Percentiles rank a stretch among this genome's conserved stretches.
Evolutionary conservation across 2,329 filamentous ascomycete species (phyloP).

Genomic region (Cladosporium sp.): DNA sequence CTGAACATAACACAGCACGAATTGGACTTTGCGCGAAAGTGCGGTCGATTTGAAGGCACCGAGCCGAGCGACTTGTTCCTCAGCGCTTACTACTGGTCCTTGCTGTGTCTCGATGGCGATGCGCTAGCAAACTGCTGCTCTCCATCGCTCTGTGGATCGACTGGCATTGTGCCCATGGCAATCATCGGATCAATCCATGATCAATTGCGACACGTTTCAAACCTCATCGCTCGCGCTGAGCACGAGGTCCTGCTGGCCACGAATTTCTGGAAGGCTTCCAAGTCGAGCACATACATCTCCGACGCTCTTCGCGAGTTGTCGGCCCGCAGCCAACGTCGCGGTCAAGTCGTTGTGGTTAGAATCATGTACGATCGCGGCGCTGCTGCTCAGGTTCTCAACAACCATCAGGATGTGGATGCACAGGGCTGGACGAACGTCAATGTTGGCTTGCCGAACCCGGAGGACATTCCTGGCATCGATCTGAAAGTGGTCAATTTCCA

Average conservation of each 20-base stretch:
- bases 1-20: constrained; percentile 16
- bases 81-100: constrained; percentile 64
- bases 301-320: constrained; percentile 70
- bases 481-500: constrained; percentile 74
- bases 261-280: constrained; percentile 72
- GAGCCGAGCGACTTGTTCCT: constrained; percentile 68
- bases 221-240: constrained; percentile 71
- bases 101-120: constrained; percentile 57
- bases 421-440: constrained; percentile 56
- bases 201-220: constrained; percentile 71
- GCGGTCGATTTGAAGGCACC: constrained; percentile 66
- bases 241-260: constrained; percentile 73
- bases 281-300: constrained; percentile 66
- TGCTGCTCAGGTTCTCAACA: constrained; percentile 62
- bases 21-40: constrained; percentile 56
- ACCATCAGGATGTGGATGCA: constrained; percentile 61
- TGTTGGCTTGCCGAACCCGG: constrained; percentile 60
- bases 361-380: constrained; percentile 74
- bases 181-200: constrained; percentile 70
- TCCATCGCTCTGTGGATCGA: constrained; percentile 60
- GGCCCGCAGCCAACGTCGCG: constrained; percentile 59
- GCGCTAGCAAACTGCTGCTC: constrained; percentile 56
- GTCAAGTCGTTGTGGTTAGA: constrained; percentile 64
- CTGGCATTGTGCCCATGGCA: constrained; percentile 66
- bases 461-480: constrained; percentile 70